These are phyloP conservation scores for Phytophthora citricola DNA, from an alignment of 352 stramenopile genomes.

Conservation along the genomic window DNA sequence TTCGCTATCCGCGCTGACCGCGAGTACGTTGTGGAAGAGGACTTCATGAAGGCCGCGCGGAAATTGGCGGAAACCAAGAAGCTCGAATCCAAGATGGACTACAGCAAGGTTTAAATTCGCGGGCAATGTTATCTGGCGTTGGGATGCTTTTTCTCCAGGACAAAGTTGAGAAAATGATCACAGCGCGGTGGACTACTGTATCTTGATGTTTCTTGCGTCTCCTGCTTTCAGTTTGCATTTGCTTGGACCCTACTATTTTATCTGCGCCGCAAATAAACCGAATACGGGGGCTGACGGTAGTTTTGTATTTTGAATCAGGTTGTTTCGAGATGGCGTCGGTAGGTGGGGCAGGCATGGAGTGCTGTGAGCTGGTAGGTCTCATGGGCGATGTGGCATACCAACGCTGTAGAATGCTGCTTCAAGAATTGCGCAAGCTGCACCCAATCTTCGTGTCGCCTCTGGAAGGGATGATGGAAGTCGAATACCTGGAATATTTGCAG, in stretches of 20 bases:
- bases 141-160: slow-evolving; percentile 11
- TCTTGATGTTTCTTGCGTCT: slow-evolving; percentile 19
- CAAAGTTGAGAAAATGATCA: slow-evolving; percentile 38
- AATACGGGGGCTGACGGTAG: background rate
- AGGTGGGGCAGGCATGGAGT: slow-evolving; percentile 27
- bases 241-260: slow-evolving; percentile 5
- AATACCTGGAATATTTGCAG: slow-evolving; percentile 59
- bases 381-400: slow-evolving; percentile 68
- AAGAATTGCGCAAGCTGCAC: slow-evolving; percentile 59
- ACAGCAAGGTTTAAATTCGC: slow-evolving; percentile 98
- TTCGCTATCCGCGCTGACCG: slow-evolving; percentile 99
- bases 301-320: background rate
- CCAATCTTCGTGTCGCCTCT: slow-evolving; percentile 60
- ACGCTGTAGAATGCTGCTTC: slow-evolving; percentile 63
- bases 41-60: slow-evolving; percentile 99
- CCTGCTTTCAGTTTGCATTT: background rate
- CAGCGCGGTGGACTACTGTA: slow-evolving; percentile 19
- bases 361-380: slow-evolving; percentile 67
- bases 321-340: slow-evolving; percentile 20
- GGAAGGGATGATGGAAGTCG: slow-evolving; percentile 55
- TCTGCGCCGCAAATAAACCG: slow-evolving; percentile 25
- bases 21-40: slow-evolving; percentile 99
- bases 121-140: slow-evolving; percentile 1
- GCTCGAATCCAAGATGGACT: slow-evolving; percentile 99
- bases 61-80: slow-evolving; percentile 99